Evolutionary conservation across 371 early-diverging fungal genomes (phyloP).

Genomic region (Mucor lusitanicus): DNA sequence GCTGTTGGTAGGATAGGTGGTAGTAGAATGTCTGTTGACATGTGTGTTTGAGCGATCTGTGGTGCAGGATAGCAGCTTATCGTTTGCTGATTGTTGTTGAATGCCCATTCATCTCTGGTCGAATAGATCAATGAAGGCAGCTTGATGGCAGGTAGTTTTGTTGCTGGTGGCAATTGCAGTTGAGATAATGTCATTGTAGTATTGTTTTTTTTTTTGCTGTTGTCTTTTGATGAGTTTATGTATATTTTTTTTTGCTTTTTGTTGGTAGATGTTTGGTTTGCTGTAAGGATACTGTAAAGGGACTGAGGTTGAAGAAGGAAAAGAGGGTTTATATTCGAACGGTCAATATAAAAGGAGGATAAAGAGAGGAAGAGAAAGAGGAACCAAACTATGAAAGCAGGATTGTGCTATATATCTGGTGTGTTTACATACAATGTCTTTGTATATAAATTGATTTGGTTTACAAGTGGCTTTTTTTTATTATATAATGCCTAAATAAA

Average conservation of each 20-base stretch:
- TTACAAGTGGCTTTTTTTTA: conserved; percentile 6
- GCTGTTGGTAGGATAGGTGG: conserved; percentile 10
- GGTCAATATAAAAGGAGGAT: neutral
- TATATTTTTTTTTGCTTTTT: neutral
- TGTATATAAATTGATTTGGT: neutral
- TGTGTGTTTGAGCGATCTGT: neutral
- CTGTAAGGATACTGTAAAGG: conserved; percentile 2
- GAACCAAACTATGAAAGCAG: neutral
- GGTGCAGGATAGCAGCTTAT: neutral
- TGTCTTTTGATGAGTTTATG: conserved; percentile 1
- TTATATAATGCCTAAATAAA: conserved; percentile 5
- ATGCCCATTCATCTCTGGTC: neutral
- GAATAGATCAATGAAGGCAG: conserved; percentile 3
- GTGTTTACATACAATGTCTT: neutral
- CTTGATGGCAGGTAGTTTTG: conserved; percentile 6
- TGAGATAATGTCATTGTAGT: neutral
- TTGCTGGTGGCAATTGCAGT: neutral
- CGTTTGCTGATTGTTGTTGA: neutral
- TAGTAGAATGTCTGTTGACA: conserved; percentile 6
- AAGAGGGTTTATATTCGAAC: neutral
- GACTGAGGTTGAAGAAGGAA: neutral
- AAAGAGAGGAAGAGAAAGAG: neutral
- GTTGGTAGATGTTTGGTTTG: neutral
- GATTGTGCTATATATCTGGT: neutral
- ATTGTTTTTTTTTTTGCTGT: neutral